Conservation (phyloP, 1,139 yeast species). For the Hemisphaericaspora xylanilytica region DNA sequence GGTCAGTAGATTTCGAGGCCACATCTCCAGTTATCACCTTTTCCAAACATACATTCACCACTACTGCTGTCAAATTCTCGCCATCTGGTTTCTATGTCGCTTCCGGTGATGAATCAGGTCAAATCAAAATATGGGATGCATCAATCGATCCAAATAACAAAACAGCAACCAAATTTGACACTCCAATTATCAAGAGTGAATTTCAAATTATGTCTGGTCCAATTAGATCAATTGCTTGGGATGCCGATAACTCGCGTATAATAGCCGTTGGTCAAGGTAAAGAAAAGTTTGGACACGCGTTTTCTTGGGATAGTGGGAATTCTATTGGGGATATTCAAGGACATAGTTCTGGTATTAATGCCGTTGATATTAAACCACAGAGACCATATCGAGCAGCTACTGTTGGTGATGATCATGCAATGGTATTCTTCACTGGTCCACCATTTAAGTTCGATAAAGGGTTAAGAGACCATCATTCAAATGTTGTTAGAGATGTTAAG, state of each 20-base stretch:
- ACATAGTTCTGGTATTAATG: constrained; percentile 80
- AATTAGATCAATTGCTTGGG: constrained; percentile 88
- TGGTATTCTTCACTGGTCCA: constrained; percentile 88
- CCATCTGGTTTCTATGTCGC: constrained; percentile 91
- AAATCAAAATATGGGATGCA: constrained; percentile 85
- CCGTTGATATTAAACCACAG: constrained; percentile 80
- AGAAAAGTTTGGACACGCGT: constrained; percentile 89
- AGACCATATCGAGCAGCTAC: constrained; percentile 95
- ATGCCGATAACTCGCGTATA: constrained; percentile 77
- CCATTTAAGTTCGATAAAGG: constrained; percentile 85
- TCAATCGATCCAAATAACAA: constrained; percentile 21
- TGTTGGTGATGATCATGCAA: constrained; percentile 80
- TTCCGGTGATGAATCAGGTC: constrained; percentile 87
- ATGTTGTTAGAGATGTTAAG: constrained; percentile 76
- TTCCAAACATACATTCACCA: constrained; percentile 63
- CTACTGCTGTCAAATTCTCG: constrained; percentile 82
- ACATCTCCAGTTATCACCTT: constrained; percentile 56
- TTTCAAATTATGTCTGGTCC: constrained; percentile 80
- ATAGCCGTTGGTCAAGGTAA: constrained; percentile 96
- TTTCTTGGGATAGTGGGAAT: constrained; percentile 92
- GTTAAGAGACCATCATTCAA: constrained; percentile 70
- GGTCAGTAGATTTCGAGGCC: constrained; percentile 51
- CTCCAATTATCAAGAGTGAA: constrained; percentile 71
- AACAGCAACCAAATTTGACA: constrained; percentile 28
- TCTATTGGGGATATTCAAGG: constrained; percentile 95